Percentiles rank a stretch among this genome's conserved stretches.
Evolutionary conservation across 176 grass and related monocot genomes (phyloP).

Genomic region (Bolboschoenus planiculmis): DNA sequence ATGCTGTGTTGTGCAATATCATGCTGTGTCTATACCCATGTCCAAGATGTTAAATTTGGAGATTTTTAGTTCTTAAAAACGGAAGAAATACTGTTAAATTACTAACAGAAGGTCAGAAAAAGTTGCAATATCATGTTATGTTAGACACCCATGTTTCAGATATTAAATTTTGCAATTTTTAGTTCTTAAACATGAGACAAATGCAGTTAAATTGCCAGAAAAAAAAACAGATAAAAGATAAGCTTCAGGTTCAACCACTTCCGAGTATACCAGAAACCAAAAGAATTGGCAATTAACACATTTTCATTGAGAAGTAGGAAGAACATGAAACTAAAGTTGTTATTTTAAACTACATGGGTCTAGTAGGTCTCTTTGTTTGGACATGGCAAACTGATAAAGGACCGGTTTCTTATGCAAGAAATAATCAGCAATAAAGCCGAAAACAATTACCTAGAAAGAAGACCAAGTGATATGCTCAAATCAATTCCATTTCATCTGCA

Average conservation of each 20-base stretch:
- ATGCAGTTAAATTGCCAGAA: neutral
- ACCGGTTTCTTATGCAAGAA: neutral
- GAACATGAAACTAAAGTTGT: neutral
- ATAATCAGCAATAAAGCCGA: neutral
- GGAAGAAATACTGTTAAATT: neutral
- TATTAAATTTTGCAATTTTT: too few species aligned
- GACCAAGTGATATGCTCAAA: neutral
- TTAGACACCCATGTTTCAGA: too few species aligned
- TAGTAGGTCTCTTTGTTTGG: neutral
- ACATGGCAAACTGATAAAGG: neutral
- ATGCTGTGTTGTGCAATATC: neutral
- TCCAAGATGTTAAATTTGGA: neutral
- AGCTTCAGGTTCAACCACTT: too few species aligned
- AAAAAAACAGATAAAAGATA: neutral
- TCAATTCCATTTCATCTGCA: neutral
- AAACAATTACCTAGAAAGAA: neutral
- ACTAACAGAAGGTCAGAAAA: neutral
- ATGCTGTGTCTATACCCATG: neutral
- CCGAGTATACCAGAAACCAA: too few species aligned
- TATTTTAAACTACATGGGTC: neutral
- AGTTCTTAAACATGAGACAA: neutral
- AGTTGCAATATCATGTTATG: too few species aligned
- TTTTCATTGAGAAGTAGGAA: too few species aligned
- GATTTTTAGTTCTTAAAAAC: neutral
- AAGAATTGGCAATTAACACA: neutral